Base-by-base conservation (phyloP, 1,284 basidiomycete species). In the Cronartium ribicola region DNA sequence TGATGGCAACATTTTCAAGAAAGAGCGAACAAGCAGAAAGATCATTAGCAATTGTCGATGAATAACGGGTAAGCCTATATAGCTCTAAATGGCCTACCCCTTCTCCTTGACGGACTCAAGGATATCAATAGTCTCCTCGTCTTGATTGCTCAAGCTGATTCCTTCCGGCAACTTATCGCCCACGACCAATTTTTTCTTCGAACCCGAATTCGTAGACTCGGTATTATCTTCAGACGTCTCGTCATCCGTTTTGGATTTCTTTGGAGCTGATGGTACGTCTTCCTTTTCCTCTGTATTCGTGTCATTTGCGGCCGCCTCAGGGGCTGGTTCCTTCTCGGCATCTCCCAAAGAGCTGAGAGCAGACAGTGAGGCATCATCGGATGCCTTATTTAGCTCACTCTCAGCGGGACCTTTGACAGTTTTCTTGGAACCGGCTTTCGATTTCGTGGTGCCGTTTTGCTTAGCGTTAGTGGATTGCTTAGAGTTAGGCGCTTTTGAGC, bases 121-220 rank as follows among this genome's bases (percentile, higher is more conserved):
- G 22, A 75, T 61, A 29, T 55, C 61, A 22, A 76, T 64, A 22
- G 68, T 66, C 62, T 76, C 67, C 64, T 75, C 76, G 14, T 57
- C 51, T 55, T 76, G 73, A 68, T 76, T 75, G 65, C 75, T 76
- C 40, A 76, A 75, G n/a, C 59, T 44, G 17, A 76, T 66, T 3
- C 64, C 72, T 29, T 76, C 75, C 7, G 68, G 67, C 3, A 76
- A 61, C 4, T 20, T 37, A 41, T 76, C 72, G 0, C 75, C 75
- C 29, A 76, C 66, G 41, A 69, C 59, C n/a, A 76, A 60, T 7
- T 61, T 63, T 14, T 14, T 14, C 20, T 4, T 61, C 59, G 37
- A 39, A 36, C 6, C 14, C 37, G 20, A 29, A 51, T 20, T 20
- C 20, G 20, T 51, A 29, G 59, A 61, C 14, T 36, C 37, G 7